Evolutionary conservation across 2,329 filamentous ascomycete genomes (phyloP).

Genomic region (Hypomyces rosellus): DNA sequence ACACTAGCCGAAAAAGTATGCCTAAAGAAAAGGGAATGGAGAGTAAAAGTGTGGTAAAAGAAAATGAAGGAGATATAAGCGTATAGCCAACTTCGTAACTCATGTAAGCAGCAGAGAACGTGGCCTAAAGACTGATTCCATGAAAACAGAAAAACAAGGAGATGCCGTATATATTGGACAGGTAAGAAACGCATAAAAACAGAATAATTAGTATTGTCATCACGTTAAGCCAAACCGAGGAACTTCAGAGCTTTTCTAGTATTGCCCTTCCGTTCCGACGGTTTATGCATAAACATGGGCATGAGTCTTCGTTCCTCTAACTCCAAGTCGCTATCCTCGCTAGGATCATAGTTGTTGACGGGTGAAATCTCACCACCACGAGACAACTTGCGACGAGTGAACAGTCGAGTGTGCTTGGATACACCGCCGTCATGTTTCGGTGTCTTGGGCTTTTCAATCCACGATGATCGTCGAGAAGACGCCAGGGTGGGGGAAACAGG

Average conservation of each 20-base stretch:
- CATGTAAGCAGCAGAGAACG: neutral
- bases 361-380: slow-evolving; percentile 22
- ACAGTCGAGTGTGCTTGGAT: slow-evolving; percentile 20
- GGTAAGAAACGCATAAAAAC: neutral
- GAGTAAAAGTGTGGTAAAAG: neutral
- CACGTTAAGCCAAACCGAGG: slow-evolving; percentile 39
- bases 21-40: neutral
- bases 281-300: slow-evolving; percentile 40
- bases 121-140: neutral
- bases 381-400: slow-evolving; percentile 18
- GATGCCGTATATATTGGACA: neutral
- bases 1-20: neutral
- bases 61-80: too few species aligned
- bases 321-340: slow-evolving; percentile 38
- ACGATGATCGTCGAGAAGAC: slow-evolving; percentile 10
- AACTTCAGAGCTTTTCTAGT: slow-evolving; percentile 50
- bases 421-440: slow-evolving; percentile 23
- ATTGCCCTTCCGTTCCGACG: slow-evolving; percentile 31
- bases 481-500: slow-evolving; percentile 9
- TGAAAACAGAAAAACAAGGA: neutral
- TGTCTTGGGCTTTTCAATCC: slow-evolving; percentile 20
- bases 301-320: slow-evolving; percentile 46
- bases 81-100: slow-evolving; percentile 6
- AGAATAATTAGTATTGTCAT: neutral
- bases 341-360: slow-evolving; percentile 30